phyloP scores from a whole-genome alignment of 2,329 filamentous ascomycete genomes.

The Verticillium nubilum region DNA sequence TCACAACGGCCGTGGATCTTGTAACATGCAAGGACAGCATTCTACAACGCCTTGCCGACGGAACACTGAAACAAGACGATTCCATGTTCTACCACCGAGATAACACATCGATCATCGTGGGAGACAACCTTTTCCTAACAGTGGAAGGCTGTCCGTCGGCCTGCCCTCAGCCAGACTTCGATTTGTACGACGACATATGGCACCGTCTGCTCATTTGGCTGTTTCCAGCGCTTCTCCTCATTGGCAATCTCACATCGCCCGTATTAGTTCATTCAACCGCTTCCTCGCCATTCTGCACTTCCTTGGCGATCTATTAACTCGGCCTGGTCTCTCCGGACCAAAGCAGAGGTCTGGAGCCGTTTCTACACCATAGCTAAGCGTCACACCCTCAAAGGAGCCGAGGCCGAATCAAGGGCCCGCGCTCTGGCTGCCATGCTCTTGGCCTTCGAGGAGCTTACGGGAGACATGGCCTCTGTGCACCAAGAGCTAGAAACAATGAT shows the following conservation, averaged over 20 bases:
- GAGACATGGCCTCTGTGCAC: slow-evolving; percentile 5
- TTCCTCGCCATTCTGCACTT: slow-evolving; percentile 1
- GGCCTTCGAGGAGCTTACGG: slow-evolving; percentile 10
- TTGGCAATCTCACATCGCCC: slow-evolving; percentile 8
- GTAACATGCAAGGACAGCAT: not conserved
- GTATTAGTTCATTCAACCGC: slow-evolving; percentile 1
- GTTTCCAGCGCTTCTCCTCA: slow-evolving; percentile 8
- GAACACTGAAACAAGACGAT: not conserved
- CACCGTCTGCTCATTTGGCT: slow-evolving; percentile 10
- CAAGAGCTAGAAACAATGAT: slow-evolving; percentile 4
- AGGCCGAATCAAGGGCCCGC: not conserved
- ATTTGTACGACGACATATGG: slow-evolving; percentile 9
- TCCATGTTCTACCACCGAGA: not conserved
- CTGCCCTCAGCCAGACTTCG: slow-evolving; percentile 6
- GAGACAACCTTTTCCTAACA: slow-evolving; percentile 16
- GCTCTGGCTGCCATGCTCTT: slow-evolving; percentile 6
- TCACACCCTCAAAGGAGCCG: not conserved
- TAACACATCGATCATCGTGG: not conserved
- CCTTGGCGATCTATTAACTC: slow-evolving; percentile 6
- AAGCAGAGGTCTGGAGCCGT: not conserved
- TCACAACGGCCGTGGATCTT: not conserved
- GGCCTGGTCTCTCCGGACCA: not conserved
- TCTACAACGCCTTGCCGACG: not conserved
- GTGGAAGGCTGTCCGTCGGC: slow-evolving; percentile 20
- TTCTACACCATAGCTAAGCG: not conserved